Percentiles rank a stretch among this genome's conserved stretches.
Evolutionary conservation across 257 asterid species (phyloP).

Genomic region (Coffea canephora): DNA sequence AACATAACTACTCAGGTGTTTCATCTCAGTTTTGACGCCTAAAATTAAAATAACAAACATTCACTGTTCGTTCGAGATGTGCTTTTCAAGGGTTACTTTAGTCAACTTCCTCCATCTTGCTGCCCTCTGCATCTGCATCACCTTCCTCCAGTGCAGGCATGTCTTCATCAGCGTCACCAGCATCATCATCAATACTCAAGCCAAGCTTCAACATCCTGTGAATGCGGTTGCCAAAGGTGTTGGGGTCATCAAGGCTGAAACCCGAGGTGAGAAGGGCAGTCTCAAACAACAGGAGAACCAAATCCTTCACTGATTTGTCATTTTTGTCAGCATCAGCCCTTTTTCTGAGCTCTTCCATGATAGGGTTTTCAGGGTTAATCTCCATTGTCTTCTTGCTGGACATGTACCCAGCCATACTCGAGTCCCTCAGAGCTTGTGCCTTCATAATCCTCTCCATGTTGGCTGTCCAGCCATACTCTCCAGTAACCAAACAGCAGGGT

Average conservation of each 20-base stretch:
- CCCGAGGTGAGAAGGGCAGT: constrained; percentile 58
- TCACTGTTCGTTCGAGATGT: too few species aligned
- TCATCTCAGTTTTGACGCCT: not conserved
- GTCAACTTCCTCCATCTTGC: constrained; percentile 75
- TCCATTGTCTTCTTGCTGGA: constrained; percentile 65
- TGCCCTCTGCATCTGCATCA: constrained; percentile 54
- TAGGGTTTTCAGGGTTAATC: constrained; percentile 56
- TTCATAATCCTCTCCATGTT: constrained; percentile 52
- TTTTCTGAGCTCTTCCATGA: constrained; percentile 63
- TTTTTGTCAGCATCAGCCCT: constrained; percentile 65
- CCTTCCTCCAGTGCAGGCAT: constrained; percentile 55
- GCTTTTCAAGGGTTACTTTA: constrained; percentile 9
- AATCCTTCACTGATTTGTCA: constrained; percentile 54
- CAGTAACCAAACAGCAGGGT: constrained; percentile 60
- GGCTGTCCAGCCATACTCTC: constrained; percentile 59
- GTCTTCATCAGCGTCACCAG: constrained; percentile 44
- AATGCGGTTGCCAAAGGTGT: constrained; percentile 55
- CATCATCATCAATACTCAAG: constrained; percentile 57
- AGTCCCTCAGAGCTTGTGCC: constrained; percentile 56
- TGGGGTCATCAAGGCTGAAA: constrained; percentile 59
- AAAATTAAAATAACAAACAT: not conserved
- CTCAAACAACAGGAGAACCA: constrained; percentile 57
- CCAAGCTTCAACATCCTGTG: constrained; percentile 65
- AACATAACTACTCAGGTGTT: not conserved
- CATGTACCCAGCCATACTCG: constrained; percentile 63